phyloP scores from a whole-genome alignment of 805 yeast genomes.

The fission yeast (Schizosaccharomyces pombe) region DNA sequence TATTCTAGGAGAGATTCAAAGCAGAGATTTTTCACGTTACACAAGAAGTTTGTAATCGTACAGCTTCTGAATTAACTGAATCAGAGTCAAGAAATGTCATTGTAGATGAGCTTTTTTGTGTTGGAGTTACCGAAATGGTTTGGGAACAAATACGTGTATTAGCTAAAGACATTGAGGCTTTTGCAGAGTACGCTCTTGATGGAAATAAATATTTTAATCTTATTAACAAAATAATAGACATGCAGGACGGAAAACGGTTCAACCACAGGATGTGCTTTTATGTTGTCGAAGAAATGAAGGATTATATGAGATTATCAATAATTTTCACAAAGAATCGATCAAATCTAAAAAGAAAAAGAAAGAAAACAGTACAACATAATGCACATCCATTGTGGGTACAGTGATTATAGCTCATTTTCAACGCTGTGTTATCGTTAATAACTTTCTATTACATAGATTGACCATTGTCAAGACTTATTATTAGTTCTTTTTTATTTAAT shows the following conservation, averaged over 20 bases:
- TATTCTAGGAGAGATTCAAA: neutral
- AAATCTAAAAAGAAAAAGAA: neutral
- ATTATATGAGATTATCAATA: neutral
- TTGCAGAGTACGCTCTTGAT: neutral
- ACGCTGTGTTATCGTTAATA: no score
- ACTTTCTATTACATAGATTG: no score
- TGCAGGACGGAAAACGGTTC: neutral
- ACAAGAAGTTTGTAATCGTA: neutral
- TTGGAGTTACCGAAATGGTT: neutral
- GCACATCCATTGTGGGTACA: no score
- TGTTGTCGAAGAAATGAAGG: slow-evolving; percentile 1
- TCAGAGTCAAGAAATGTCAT: neutral
- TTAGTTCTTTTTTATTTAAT: no score
- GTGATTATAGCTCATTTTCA: no score
- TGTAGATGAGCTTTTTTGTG: neutral
- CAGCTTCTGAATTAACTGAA: slow-evolving; percentile 1
- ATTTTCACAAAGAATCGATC: neutral
- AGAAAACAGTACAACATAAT: neutral
- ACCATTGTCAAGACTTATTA: no score
- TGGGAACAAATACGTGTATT: neutral
- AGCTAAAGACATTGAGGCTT: neutral
- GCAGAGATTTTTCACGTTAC: slow-evolving; percentile 2
- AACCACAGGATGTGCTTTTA: slow-evolving; percentile 1
- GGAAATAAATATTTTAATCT: neutral
- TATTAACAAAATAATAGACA: neutral